Base-by-base conservation (phyloP, 495 filamentous ascomycete genomes). In the Hypoxylon perforatum region DNA sequence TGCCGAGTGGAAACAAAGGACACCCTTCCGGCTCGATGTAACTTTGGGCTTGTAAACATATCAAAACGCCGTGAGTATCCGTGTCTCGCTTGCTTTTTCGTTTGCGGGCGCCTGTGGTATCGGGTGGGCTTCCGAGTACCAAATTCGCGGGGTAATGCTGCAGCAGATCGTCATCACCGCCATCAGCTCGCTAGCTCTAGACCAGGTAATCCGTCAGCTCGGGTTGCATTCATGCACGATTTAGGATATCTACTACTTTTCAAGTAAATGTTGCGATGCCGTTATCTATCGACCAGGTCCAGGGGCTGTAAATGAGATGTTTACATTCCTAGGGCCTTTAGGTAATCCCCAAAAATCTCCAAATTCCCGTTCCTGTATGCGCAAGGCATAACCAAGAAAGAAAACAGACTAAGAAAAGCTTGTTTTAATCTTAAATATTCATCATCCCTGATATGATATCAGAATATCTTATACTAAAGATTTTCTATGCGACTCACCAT, bases 71-170 rank as follows among this genome's bases (percentile, higher is more conserved):
- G 22, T 35, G 17, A 12, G 45, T 53, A 52, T 53, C 53, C 15
- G 25, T 18, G 23, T 30, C 36, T 21, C 35, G 25, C 17, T 49
- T 35, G 21, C 12, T 25, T 54, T 21, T 12, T 55, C n/a, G 42
- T 18, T 23, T 46, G 54, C 19, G 52, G 30, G 28, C 15, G 39
- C 45, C 35, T 12, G 35, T 35, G 14, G 4, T 11, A 10, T 38
- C 35, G 14, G 35, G 14, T 25, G 44, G 56, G 56, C 56, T 60
- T 50, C 56, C 23, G 28, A 47, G 17, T 36, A 42, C 25, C 5
- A 28, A 65, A 38, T 50, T 36, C 45, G 57, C 44, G 63, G 63
- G 50, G 45, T 61, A 65, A 58, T 30, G 39, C 11, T 54, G 35
- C 56, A 51, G 35, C 18, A 22, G 23, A 38, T 41, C 47, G 45